Base-by-base conservation (phyloP, 306 rosid genomes). In the Pueraria montana region DNA sequence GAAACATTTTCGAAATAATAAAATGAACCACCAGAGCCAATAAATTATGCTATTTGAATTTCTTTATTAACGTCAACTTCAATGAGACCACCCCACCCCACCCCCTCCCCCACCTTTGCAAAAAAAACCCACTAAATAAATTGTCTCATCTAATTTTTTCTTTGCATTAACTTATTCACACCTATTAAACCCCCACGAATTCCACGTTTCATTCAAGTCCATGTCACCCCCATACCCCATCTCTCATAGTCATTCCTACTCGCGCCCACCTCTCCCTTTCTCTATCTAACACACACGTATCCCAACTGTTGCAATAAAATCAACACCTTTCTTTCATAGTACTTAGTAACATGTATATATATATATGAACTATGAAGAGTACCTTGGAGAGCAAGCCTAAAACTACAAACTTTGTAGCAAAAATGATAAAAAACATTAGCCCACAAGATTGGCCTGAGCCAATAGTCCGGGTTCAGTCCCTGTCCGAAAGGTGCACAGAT, bases 401-500 rank as follows among this genome's bases (percentile, higher is more conserved):
- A 82, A 52, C n/a, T n/a, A n/a, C 11, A 23, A 74, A 30, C 16
- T 24, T 16, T 24, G 26, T 8, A 72, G 1, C 38, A 34, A 62
- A 75, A 50, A 80, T 70, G 80, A 76, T 11, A n/a, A 77, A 66
- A 0, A 52, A 6, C n/a, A 89, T 20, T 72, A 79, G 79, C 63
- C 86, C 87, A 8, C 72, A 58, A 30, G 94, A 90, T 21, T 95
- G 98, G 98, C 98, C 98, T 1, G 98, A 95, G 55, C 95, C 97
- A 30, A 88, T 95, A 11, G 87, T 91, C 14, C 86, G 98, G 0
- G 98, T 95, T 62, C 98, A 95, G 56, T 83, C 95, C 87, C 78
- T 95, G 55, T 90, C 98, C 7, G 90, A 95, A 13, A 77, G 65
- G 23, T 83, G 89, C 65, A 38, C 5, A 4, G 48, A 86, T 20